A percentile compares a stretch with the other conserved stretches of the same genome.
These are phyloP conservation scores for Apiotrichum laibachii DNA, from an alignment of 1,284 basidiomycete genomes.

Conservation along the genomic window DNA sequence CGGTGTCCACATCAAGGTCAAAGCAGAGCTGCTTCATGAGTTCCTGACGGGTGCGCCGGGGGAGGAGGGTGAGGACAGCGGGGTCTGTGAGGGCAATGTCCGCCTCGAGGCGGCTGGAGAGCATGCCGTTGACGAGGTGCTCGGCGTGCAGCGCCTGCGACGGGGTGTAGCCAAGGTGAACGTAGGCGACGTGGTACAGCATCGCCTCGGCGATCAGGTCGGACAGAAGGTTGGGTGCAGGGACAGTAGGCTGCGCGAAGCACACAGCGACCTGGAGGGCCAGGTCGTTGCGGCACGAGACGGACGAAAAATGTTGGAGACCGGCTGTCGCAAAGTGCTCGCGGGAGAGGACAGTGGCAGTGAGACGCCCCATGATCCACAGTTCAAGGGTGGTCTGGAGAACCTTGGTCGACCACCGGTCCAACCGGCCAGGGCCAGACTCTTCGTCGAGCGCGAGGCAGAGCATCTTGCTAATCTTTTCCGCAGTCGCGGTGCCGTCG, in stretches of 20 bases:
- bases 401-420: not conserved
- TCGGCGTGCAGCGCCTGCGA: constrained; percentile 6
- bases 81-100: constrained; percentile 6
- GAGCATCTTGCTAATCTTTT: not conserved
- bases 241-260: constrained; percentile 1
- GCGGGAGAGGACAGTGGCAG: constrained; percentile 5
- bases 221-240: constrained; percentile 1
- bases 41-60: constrained; percentile 6
- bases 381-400: constrained; percentile 5
- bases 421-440: not conserved
- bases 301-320: not conserved
- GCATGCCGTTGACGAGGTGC: not conserved
- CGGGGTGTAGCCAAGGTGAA: constrained; percentile 17
- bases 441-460: not conserved
- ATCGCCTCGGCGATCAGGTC: constrained; percentile 6
- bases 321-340: constrained; percentile 10
- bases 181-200: constrained; percentile 3
- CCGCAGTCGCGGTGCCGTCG: constrained; percentile 5
- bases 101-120: constrained; percentile 5
- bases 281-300: constrained; percentile 6
- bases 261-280: constrained; percentile 5
- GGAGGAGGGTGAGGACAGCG: not conserved
- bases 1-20: constrained; percentile 9
- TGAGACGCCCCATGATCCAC: constrained; percentile 9
- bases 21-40: constrained; percentile 10